Base-by-base conservation (phyloP, 2,329 filamentous ascomycete genomes). In the Phyllosticta paracitricarpa region DNA sequence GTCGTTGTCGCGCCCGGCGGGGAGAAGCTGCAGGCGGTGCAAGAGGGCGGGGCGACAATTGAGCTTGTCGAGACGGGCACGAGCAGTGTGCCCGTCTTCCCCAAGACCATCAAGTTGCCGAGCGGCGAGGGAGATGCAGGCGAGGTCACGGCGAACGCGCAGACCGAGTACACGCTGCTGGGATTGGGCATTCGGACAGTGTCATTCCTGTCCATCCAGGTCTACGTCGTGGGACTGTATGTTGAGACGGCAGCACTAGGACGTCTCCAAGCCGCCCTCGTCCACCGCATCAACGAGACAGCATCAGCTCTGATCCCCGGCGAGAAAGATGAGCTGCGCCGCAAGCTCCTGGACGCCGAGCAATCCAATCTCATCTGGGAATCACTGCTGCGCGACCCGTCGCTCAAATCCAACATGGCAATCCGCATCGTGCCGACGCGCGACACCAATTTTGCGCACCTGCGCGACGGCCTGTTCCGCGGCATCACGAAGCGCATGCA, bases 171-270 rank as follows among this genome's bases (percentile, higher is more conserved):
- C 73, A 92, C 91, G 24, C 81, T 97, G 0, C 82, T 97, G 6
- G 94, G 94, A 0, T 77, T 97, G 4, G 94, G 94, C 19, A 87
- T 95, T 64, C 84, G 94, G 61, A 91, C 88, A 0, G 94, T 99
- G 33, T 95, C 89, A 25, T 96, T 97, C 73, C 77, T 97, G 54
- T 79, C 84, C 56, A 91, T 99, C 54, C 87, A 96, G 72, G 94
- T 99, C 59, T 99, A 99, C 76, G 89, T 97, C 19, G 89, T 96
- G 0, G 94, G 93, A 17, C 84, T 95, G 68, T 99, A 99, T 77
- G 82, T 97, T 26, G 89, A 91, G 26, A 93, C 88, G 0, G 79
- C 86, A 48, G 91, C 96, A 69, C 85, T 99, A 63, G 85, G 87
- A 3, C 80, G 82, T n/a, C 80, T 99, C 51, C 93, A 97, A 75